phyloP scores from a whole-genome alignment of 257 asterid species.

The Ehretia macrophylla region DNA sequence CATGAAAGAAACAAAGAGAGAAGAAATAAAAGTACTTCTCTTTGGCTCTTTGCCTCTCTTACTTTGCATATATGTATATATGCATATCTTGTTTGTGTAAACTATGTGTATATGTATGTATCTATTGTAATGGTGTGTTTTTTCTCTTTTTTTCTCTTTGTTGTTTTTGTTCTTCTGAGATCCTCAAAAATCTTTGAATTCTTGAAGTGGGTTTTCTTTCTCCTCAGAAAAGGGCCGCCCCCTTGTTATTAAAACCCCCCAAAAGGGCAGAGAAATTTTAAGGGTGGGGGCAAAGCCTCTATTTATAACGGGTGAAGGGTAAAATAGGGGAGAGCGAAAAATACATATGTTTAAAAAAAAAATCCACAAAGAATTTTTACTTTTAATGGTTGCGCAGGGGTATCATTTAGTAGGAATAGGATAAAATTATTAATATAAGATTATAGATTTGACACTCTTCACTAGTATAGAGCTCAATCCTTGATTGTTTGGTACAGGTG shows the following conservation, averaged over 20 bases:
- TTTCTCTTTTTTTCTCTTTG: constrained; percentile 14
- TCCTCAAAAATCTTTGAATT: constrained; percentile 29
- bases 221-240: constrained; percentile 33
- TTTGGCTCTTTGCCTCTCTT: constrained; percentile 38
- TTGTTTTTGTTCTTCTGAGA: constrained; percentile 25
- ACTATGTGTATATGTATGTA: constrained; percentile 7
- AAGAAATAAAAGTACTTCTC: constrained; percentile 27
- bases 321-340: constrained; percentile 5
- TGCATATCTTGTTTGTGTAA: neutral
- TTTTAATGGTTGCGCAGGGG: too few relatives aligned
- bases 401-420: too few relatives aligned
- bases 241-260: constrained; percentile 34
- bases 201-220: constrained; percentile 27
- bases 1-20: constrained; percentile 24
- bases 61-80: constrained; percentile 16
- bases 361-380: too few relatives aligned
- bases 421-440: too few relatives aligned
- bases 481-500: too few relatives aligned
- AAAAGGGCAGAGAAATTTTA: constrained; percentile 22
- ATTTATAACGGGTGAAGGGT: constrained; percentile 30
- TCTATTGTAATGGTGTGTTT: too few relatives aligned
- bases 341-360: too few relatives aligned
- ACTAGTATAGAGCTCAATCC: too few relatives aligned
- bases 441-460: too few relatives aligned
- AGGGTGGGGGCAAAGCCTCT: constrained; percentile 12